Evolutionary conservation across 164 flowering plant genomes (phyloP).

Genomic region (Cinnamomum micranthum): DNA sequence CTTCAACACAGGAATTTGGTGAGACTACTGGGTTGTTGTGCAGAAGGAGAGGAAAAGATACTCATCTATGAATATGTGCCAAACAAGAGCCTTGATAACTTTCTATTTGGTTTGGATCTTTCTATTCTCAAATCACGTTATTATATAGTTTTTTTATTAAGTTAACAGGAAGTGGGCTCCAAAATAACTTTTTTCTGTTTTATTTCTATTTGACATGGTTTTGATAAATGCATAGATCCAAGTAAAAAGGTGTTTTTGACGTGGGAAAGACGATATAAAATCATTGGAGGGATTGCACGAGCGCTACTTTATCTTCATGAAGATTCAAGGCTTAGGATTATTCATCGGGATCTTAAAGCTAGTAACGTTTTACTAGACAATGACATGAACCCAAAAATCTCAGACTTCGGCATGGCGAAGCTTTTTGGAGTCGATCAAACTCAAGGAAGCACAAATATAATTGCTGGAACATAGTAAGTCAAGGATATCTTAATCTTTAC

Average conservation of each 20-base stretch:
- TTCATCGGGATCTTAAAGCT: conserved; percentile 57
- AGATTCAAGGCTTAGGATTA: conserved; percentile 44
- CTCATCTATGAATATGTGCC: conserved; percentile 73
- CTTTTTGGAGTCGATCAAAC: conserved; percentile 28
- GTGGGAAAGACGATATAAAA: conserved; percentile 23
- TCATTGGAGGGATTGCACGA: conserved; percentile 41
- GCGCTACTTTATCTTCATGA: conserved; percentile 59
- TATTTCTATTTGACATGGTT: background rate
- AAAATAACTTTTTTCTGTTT: background rate
- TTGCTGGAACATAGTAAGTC: conserved; percentile 38
- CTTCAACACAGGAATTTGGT: conserved; percentile 44
- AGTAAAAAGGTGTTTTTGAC: background rate
- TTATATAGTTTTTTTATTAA: too few relatives aligned
- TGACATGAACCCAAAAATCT: conserved; percentile 39
- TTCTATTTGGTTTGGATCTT: conserved; percentile 40
- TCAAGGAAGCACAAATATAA: conserved; percentile 16
- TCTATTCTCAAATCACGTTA: background rate
- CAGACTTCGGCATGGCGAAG: conserved; percentile 48
- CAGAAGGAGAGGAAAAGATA: conserved; percentile 63
- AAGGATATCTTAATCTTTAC: background rate
- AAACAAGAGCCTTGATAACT: conserved; percentile 61
- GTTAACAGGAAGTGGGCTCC: background rate
- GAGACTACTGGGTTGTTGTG: conserved; percentile 33
- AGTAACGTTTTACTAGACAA: conserved; percentile 46
- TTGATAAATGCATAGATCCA: background rate